Evolutionary conservation across 345 rosid species (phyloP).

Genomic region (Syzygium aromaticum): DNA sequence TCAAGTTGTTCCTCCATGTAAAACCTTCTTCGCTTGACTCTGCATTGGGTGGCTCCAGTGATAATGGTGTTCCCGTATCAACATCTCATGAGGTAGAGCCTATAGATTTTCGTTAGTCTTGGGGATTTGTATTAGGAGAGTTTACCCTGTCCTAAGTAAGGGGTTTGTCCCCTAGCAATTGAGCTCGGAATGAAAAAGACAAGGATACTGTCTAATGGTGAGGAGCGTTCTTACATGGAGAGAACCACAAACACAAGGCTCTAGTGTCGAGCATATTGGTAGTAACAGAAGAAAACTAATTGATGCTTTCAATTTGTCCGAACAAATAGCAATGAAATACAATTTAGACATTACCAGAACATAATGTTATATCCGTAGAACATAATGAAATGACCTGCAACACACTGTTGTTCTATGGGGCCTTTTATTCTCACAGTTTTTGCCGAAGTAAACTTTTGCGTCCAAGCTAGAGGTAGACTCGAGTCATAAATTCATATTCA

Average conservation of each 20-base stretch:
- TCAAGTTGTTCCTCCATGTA: background rate
- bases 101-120: background rate
- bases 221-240: background rate
- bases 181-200: background rate
- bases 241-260: background rate
- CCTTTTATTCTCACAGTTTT: background rate
- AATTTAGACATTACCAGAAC: background rate
- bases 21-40: background rate
- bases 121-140: background rate
- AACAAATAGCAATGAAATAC: background rate
- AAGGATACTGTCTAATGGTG: background rate
- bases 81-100: background rate
- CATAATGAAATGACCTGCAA: background rate
- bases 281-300: background rate
- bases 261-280: background rate
- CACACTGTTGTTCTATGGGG: background rate
- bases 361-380: background rate
- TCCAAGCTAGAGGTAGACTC: background rate
- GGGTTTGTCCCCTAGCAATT: background rate
- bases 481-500: background rate
- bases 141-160: background rate
- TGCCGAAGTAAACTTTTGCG: background rate
- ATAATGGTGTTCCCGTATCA: background rate
- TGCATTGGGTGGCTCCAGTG: background rate
- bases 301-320: background rate